A percentile compares a stretch with the other conserved stretches of the same genome.
phyloP scores from a whole-genome alignment of 139 green algal species.

The Haematococcus lacustris region DNA sequence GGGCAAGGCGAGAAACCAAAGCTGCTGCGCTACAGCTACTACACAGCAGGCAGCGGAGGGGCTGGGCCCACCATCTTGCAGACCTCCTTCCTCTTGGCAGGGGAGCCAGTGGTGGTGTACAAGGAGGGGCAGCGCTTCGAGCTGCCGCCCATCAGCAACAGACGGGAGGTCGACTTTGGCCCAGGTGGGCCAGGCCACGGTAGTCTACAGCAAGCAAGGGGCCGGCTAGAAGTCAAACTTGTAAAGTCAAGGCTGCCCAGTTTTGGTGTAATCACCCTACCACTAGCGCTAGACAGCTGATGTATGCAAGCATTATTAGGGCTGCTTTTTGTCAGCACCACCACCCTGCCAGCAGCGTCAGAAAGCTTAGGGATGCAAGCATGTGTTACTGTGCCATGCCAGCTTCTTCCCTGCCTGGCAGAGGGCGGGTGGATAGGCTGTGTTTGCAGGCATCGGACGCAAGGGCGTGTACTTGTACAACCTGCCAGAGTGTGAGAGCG shows the following conservation, averaged over 20 bases:
- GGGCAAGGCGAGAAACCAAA: conserved; percentile 21
- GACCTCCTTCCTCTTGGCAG: conserved; percentile 78
- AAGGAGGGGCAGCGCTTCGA: conserved; percentile 45
- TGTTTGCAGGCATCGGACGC: conserved; percentile 31
- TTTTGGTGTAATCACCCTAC: no score
- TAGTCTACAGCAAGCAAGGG: no score
- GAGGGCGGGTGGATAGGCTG: no score
- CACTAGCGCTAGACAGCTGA: no score
- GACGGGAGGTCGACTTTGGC: conserved; percentile 86
- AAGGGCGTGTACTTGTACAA: conserved; percentile 76
- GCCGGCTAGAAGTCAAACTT: no score
- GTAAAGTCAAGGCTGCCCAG: no score
- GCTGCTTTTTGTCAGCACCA: no score
- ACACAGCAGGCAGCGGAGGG: conserved; percentile 83
- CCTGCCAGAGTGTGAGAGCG: conserved; percentile 72
- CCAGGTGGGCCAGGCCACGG: conserved; percentile 30
- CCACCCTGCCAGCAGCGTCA: no score
- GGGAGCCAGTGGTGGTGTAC: conserved; percentile 45
- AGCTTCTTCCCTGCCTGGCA: no score
- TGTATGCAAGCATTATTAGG: no score
- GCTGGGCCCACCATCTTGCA: conserved; percentile 91
- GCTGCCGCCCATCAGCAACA: conserved; percentile 63
- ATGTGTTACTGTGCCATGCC: no score
- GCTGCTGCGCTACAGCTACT: conserved; percentile 83
- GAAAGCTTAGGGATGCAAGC: no score